Evolutionary conservation across 139 green algal species (phyloP), one percentile per base, ranked within the genome.

Genomic region (Diplosphaera chodatii): DNA sequence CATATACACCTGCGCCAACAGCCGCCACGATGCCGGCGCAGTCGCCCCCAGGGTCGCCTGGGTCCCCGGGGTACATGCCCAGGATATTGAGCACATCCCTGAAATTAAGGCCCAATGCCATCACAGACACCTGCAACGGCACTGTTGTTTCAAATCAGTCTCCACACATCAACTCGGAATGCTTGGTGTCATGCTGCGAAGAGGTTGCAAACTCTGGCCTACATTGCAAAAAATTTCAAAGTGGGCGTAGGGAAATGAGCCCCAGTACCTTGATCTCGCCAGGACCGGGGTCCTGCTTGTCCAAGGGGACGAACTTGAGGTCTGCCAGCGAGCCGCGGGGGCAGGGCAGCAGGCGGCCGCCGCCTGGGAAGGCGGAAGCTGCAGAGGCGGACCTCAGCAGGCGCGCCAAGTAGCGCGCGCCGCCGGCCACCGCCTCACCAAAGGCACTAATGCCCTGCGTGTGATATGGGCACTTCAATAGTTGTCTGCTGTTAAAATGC

Each of bases 41-140:
- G 78, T 97, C 91, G 28, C 78, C 85, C n/a, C 89, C 89, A 0
- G 91, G 90, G 28, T 75, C 70, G 0, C 91, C 91, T 4, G 91
- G 90, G 72, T 96, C 90, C 6, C 91, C 91, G 8, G 90, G 90
- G 80, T 96, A 96, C 91, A 94, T 93, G 70, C 87, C 88, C 56
- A 77, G 63, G 31, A 67, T 41, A 69, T 93, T 94, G 37, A 90
- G 81, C 71, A 92, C 85, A 66, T 94, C 88, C 62, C 88, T 77
- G 87, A 95, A 96, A 78, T 96, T 96, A 62, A 96, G 72, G 2
- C 91, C 91, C 32, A 96, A 86, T 20, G 90, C 91, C 40, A 76
- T 78, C 15, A 96, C 88, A 15, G 74, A 67, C 34, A 96, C 32
- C 28, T 82, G 34, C 64, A 25, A 59, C 3, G 4, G 48, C 48